Base-by-base conservation (phyloP, 2,329 filamentous ascomycete species). In the Colletotrichum salicis region DNA sequence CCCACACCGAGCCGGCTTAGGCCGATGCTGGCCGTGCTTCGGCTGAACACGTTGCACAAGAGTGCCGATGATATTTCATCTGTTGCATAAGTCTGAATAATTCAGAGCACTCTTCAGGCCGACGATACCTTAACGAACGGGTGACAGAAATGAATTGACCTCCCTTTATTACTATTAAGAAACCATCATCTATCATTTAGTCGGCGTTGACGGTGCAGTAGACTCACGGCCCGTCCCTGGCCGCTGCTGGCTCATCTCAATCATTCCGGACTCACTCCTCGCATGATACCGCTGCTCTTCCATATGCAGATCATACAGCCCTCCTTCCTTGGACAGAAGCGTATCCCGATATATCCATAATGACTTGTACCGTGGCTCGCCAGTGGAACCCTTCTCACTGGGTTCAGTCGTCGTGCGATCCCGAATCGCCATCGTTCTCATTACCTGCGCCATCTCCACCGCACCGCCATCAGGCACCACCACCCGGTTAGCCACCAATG, bases 401-500 rank as follows among this genome's bases (percentile, higher is more conserved):
- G 27, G 24, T 10, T 19, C 29, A 27, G 31, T 13, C 8, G 35
- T 51, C 33, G 19, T 55, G 10, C 64, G 54, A 1, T 65, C 70
- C 15, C 63, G 52, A 10, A 70, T 63, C 27, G 71, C 66, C 74
- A 75, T 75, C 7, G 72, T 31, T 41, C 67, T 60, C 60, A 74
- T 62, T 24, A 75, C 70, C 57, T 69, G 72, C 19, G 74, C 72
- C 54, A 74, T 61, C 29, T 69, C 73, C 2, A 75, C 67, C 0
- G 72, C 66, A 3, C 70, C 70, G 1, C 66, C 52, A 4, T 57
- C 51, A 1, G 74, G 77, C 24, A 79, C 75, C 31, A 77, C 75
- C 37, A 80, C 78, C 54, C 62, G 70, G 73, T 76, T 79, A 12
- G 78, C 76, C n/a, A 78, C 48, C 7, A 73, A 24, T 7, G 78